Base-by-base conservation (phyloP, 768 basidiomycete genomes). In the Tylopilus plumbeoviolaceoides region DNA sequence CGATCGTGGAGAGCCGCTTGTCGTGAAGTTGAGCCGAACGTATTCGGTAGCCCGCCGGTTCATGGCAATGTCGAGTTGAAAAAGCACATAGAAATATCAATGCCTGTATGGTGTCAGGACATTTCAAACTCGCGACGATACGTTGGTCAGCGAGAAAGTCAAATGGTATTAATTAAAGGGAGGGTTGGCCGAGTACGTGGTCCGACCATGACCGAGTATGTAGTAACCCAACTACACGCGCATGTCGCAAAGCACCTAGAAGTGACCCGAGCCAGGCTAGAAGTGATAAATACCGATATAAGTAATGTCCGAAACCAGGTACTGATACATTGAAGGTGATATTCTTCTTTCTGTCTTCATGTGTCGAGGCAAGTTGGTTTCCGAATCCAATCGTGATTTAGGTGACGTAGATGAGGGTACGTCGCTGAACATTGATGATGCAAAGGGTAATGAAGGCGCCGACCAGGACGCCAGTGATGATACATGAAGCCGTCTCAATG, bases 391-490 rank as follows among this genome's bases (percentile, higher is more conserved):
- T 42, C 15, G n/a, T 18, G 36, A 28, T 53, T 49, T 51, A 70
- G 18, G 71, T 72, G 36, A 72, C 63, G 21, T 71, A 70, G 31
- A 75, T 69, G 58, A 81, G 70, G 27, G 77, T 75, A 50, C 79
- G 71, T 51, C 75, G 70, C 56, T 78, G 79, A 33, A 71, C 71
- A 25, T 75, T 75, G 51, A 80, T 57, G 54, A 80, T 64, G 58
- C 74, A 81, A 28, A 83, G 68, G 18, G 82, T 76, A 59, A 82
- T 71, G 58, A 81, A 78, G 23, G 81, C 75, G 40, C 82, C 82
- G 43, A 82, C 67, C 45, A 87, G 70, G 59, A 87, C 80, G 35
- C 84, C 85, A 20, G 83, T 77, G 50, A 80, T 64, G 47, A 79
- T 65, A 60, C 74, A 76, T 44, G 78, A 78, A 47, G 77, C 75